phyloP scores from a whole-genome alignment of 1,284 basidiomycete species.

The Pascua sp. region DNA sequence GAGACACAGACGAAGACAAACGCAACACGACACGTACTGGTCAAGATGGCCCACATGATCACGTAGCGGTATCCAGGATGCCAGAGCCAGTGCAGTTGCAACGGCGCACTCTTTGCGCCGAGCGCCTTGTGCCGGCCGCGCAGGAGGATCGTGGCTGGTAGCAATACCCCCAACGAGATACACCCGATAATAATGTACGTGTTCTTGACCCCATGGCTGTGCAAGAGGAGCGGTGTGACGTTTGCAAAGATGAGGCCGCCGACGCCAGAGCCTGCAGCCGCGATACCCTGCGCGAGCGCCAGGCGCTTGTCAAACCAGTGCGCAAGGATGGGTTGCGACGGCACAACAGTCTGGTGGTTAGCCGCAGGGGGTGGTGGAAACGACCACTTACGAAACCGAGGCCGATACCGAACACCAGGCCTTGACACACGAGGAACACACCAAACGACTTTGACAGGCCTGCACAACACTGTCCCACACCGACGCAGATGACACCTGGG shows the following conservation, averaged over 20 bases:
- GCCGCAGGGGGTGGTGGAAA: too few relatives aligned
- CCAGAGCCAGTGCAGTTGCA: slow-evolving; percentile 15
- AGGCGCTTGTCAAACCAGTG: slow-evolving; percentile 48
- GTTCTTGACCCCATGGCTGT: slow-evolving; percentile 40
- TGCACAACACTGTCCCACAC: slow-evolving; percentile 35
- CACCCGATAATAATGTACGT: slow-evolving; percentile 48
- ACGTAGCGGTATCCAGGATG: slow-evolving; percentile 14
- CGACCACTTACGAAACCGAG: slow-evolving; percentile 24
- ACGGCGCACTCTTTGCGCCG: slow-evolving; percentile 14
- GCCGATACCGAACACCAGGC: slow-evolving; percentile 39
- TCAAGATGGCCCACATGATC: slow-evolving; percentile 16
- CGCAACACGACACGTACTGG: slow-evolving; percentile 7
- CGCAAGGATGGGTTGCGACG: slow-evolving; percentile 41
- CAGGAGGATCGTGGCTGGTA: slow-evolving; percentile 43
- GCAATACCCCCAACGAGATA: slow-evolving; percentile 41
- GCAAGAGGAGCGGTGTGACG: slow-evolving; percentile 40
- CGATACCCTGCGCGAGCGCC: slow-evolving; percentile 41
- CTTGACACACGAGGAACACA: slow-evolving; percentile 37
- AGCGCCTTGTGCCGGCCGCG: slow-evolving; percentile 38
- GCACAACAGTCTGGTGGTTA: slow-evolving; percentile 32
- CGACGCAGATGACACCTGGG: slow-evolving; percentile 25
- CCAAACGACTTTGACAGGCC: slow-evolving; percentile 31
- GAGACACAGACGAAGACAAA: too few relatives aligned
- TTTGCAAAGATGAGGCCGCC: slow-evolving; percentile 45
- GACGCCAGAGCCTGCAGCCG: slow-evolving; percentile 41